Base-by-base conservation (phyloP, 768 basidiomycete species). In the Clavaria fumosa region DNA sequence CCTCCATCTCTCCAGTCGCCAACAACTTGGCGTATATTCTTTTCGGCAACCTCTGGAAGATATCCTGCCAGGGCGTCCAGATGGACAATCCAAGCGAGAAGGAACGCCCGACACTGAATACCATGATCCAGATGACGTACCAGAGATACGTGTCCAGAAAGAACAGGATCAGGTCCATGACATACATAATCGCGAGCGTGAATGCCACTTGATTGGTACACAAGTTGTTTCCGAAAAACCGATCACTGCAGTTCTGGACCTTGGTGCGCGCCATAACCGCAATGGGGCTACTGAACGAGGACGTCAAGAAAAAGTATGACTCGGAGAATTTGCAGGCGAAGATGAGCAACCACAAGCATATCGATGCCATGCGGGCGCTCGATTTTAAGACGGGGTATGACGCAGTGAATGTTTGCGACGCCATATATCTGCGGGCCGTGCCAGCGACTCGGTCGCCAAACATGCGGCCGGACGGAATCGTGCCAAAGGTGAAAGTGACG, bases 101-200 rank as follows among this genome's bases (percentile, higher is more conserved):
- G 14, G 86, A 88, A 14, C 91, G 73, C 6, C 72, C 78, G 34
- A 93, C 80, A 51, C 80, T 84, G 68, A 91, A 89, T 48, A 93
- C 79, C 45, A 93, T 90, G 50, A 89, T 74, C 93, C 93, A 96
- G 55, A 96, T 90, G 64, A 97, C 88, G 63, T 95, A 99, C 95
- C 95, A 99, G 31, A 99, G 63, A 68, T 96, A 99, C 32, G 95
- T 99, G 67, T 99, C 95, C 62, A 99, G 64, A 75, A 99, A 99
- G 77, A 97, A 99, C 48, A 99, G 66, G 40, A 86, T 68, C 46
- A 99, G 61, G 54, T 99, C 95, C 95, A 99, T 97, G 59, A 95
- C 56, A 64, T 93, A 97, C 93, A 97, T 99, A 69, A 96, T 90
- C 27, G 91, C 66, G 43, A 99, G 72, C 0, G 95, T 79, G 61